These are phyloP conservation scores for Acrocalymma vagum DNA, from an alignment of 2,329 filamentous ascomycete genomes.

Conservation along the genomic window DNA sequence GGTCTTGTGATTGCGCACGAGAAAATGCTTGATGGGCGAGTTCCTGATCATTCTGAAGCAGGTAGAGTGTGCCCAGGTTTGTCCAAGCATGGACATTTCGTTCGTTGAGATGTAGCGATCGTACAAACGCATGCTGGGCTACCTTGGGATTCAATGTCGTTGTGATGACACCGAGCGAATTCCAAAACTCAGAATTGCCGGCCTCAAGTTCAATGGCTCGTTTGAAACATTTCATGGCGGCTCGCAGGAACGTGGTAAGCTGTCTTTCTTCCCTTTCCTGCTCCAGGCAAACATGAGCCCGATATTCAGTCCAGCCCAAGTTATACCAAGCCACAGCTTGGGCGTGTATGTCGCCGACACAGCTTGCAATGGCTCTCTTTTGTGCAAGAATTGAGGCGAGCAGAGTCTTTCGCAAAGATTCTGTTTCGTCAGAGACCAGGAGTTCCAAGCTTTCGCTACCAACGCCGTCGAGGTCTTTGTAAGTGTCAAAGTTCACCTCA, in stretches of 20 bases:
- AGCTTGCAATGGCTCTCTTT: constrained; percentile 82
- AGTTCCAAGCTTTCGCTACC: constrained; percentile 49
- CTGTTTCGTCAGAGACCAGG: constrained; percentile 23
- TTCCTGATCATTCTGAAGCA: constrained; percentile 82
- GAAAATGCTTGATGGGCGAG: constrained; percentile 93
- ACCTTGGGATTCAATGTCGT: constrained; percentile 86
- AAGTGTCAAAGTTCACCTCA: constrained; percentile 62
- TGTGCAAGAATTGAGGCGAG: constrained; percentile 82
- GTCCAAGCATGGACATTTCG: constrained; percentile 85
- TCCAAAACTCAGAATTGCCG: constrained; percentile 96
- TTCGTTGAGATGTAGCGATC: constrained; percentile 93
- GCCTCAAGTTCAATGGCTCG: constrained; percentile 94
- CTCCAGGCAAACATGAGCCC: constrained; percentile 75
- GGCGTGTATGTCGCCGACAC: constrained; percentile 78
- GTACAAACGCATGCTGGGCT: constrained; percentile 90
- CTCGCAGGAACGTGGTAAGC: constrained; percentile 76
- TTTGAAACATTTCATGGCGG: constrained; percentile 91
- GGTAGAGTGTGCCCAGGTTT: constrained; percentile 86
- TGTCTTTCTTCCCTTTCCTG: constrained; percentile 34
- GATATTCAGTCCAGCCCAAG: constrained; percentile 90
- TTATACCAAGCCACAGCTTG: constrained; percentile 98
- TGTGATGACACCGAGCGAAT: constrained; percentile 90
- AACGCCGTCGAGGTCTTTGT: constrained; percentile 75
- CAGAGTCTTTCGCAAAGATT: constrained; percentile 64
- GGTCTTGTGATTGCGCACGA: constrained; percentile 90